A percentile compares a stretch with the other conserved stretches of the same genome.
Conservation (phyloP, 345 rosid genomes). For the Orychophragmus violaceus region DNA sequence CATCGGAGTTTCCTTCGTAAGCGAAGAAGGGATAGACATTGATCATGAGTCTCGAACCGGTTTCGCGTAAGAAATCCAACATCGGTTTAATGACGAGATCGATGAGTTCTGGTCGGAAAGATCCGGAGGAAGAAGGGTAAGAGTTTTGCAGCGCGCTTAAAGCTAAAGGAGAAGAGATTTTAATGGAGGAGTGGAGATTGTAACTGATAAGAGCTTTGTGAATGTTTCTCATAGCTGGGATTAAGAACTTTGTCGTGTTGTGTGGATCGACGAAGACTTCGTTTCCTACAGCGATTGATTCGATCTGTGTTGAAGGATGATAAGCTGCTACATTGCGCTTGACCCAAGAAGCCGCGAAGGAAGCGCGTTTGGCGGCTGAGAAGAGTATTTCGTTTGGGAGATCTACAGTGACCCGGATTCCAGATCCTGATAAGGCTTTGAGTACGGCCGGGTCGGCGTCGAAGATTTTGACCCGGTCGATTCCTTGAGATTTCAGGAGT, state of each 20-base stretch:
- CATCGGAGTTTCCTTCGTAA: slow-evolving; percentile 84
- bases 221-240: slow-evolving; percentile 80
- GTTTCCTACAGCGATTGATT: slow-evolving; percentile 88
- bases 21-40: slow-evolving; percentile 94
- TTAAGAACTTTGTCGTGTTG: slow-evolving; percentile 62
- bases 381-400: slow-evolving; percentile 67
- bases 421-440: slow-evolving; percentile 65
- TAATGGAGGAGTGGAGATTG: slow-evolving; percentile 62
- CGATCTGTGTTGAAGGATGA: slow-evolving; percentile 67
- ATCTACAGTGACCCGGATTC: slow-evolving; percentile 78
- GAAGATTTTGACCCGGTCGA: slow-evolving; percentile 64
- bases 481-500: slow-evolving; percentile 69
- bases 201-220: slow-evolving; percentile 58
- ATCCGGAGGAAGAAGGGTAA: slow-evolving; percentile 88
- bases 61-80: slow-evolving; percentile 76
- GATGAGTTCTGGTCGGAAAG: slow-evolving; percentile 71
- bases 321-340: slow-evolving; percentile 61
- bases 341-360: slow-evolving; percentile 68
- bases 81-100: slow-evolving; percentile 73
- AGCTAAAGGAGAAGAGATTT: slow-evolving; percentile 83
- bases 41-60: slow-evolving; percentile 86
- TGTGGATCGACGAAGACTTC: slow-evolving; percentile 87
- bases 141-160: slow-evolving; percentile 71
- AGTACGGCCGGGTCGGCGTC: slow-evolving; percentile 84
- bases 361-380: slow-evolving; percentile 50